Percentiles rank a stretch among this genome's conserved stretches.
These are phyloP conservation scores for Priceomyces haplophilus DNA, from an alignment of 805 yeast genomes.

Conservation along the genomic window DNA sequence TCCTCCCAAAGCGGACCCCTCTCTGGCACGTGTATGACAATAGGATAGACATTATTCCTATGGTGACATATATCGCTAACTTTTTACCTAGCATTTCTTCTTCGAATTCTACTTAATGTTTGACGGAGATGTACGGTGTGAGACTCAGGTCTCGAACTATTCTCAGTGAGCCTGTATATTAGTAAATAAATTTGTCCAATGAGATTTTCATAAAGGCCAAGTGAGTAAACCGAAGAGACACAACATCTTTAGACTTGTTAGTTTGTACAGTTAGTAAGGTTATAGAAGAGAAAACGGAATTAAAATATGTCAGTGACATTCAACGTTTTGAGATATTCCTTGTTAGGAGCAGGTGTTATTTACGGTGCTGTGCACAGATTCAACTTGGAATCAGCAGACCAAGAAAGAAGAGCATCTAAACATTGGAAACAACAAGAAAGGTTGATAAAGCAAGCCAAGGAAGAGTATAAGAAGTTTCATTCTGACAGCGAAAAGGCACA, in stretches of 20 bases:
- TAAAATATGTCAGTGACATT: slow-evolving; percentile 32
- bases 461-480: slow-evolving; percentile 71
- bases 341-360: slow-evolving; percentile 81
- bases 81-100: slow-evolving; percentile 3
- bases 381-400: slow-evolving; percentile 58
- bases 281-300: background rate
- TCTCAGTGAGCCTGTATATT: slow-evolving; percentile 1
- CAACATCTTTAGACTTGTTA: background rate
- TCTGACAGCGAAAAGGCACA: slow-evolving; percentile 37
- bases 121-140: background rate
- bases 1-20: slow-evolving; percentile 9
- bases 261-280: background rate
- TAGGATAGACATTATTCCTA: slow-evolving; percentile 19
- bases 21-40: slow-evolving; percentile 16
- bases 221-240: background rate
- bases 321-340: slow-evolving; percentile 89
- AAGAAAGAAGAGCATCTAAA: slow-evolving; percentile 52
- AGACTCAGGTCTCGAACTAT: background rate
- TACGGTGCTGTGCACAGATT: slow-evolving; percentile 88
- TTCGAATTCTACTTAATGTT: background rate
- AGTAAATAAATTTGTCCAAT: slow-evolving; percentile 8
- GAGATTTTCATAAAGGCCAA: slow-evolving; percentile 7
- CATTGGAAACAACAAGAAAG: slow-evolving; percentile 65
- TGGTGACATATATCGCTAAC: slow-evolving; percentile 11
- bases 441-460: slow-evolving; percentile 84